A percentile compares a stretch with the other conserved stretches of the same genome.
These are phyloP conservation scores for Curvularia hawaiiensis DNA, from an alignment of 2,329 filamentous ascomycete species.

Conservation along the genomic window DNA sequence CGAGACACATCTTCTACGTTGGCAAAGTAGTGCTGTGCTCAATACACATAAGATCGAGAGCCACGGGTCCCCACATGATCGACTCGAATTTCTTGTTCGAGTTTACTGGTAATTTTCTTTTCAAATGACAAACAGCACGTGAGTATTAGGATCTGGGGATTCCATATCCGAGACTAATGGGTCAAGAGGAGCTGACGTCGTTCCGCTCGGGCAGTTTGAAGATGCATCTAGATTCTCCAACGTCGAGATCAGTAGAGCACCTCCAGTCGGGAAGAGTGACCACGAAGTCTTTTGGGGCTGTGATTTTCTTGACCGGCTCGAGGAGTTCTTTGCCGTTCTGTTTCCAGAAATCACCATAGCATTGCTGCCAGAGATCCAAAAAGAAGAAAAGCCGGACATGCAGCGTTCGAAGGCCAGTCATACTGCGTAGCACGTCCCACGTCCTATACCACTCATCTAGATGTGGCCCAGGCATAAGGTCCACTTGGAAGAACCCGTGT, in stretches of 20 bases:
- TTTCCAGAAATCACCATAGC: slow-evolving; percentile 21
- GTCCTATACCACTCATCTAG: slow-evolving; percentile 20
- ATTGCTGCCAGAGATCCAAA: slow-evolving; percentile 7
- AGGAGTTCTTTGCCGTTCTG: slow-evolving; percentile 17
- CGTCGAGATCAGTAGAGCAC: slow-evolving; percentile 18
- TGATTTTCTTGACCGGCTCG: slow-evolving; percentile 20
- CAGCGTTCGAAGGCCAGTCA: slow-evolving; percentile 27
- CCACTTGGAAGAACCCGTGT: slow-evolving; percentile 11
- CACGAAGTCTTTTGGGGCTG: slow-evolving; percentile 19
- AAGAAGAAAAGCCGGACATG: slow-evolving; percentile 19
- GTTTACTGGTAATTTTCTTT: background rate
- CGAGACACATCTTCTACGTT: background rate
- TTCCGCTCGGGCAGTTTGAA: slow-evolving; percentile 12
- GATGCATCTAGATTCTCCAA: slow-evolving; percentile 17
- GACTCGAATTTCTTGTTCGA: background rate
- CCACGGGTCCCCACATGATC: background rate
- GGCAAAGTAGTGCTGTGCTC: background rate
- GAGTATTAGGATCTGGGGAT: background rate
- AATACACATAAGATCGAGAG: background rate
- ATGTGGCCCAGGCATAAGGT: slow-evolving; percentile 1
- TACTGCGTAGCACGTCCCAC: slow-evolving; percentile 21
- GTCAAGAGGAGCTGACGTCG: background rate
- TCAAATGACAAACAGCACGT: background rate
- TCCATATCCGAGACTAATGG: background rate
- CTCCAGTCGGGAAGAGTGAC: slow-evolving; percentile 24